phyloP scores from a whole-genome alignment of 768 basidiomycete genomes.

The Erythrobasidium yunnanense region DNA sequence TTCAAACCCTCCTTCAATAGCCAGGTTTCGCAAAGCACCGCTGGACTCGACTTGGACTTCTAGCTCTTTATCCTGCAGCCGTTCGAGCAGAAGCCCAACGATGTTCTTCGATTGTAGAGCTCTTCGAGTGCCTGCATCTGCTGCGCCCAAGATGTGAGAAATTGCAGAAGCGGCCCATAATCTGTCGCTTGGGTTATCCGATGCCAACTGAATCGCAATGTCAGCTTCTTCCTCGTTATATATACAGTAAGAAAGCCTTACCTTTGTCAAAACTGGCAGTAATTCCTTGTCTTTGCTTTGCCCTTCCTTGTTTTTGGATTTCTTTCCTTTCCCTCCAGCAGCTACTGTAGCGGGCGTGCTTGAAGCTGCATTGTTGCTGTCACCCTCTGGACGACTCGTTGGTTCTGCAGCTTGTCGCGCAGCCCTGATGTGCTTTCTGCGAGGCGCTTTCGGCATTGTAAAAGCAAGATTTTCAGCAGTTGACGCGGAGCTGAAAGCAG shows the following conservation, averaged over 20 bases:
- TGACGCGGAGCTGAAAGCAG: too few relatives aligned
- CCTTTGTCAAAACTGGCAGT: neutral
- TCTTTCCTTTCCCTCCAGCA: neutral
- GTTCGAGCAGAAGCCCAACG: conserved; percentile 15
- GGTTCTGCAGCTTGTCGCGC: neutral
- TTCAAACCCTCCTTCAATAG: conserved; percentile 28
- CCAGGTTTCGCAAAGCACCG: conserved; percentile 27
- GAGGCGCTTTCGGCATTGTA: neutral
- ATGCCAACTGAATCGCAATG: neutral
- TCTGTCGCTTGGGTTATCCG: conserved; percentile 1
- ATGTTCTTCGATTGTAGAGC: conserved; percentile 25
- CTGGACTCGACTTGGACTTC: conserved; percentile 23
- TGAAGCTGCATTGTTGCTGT: neutral
- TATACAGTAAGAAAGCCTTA: neutral
- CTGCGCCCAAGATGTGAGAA: conserved; percentile 7
- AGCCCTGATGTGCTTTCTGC: neutral
- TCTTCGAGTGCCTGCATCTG: conserved; percentile 8
- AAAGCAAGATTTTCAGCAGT: too few relatives aligned
- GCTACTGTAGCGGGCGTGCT: neutral
- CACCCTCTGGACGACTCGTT: neutral
- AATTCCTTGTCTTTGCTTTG: neutral
- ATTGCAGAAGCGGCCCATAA: conserved; percentile 15
- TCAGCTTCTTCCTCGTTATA: neutral
- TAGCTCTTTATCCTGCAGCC: neutral
- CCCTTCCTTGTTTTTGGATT: neutral